Conservation (phyloP, 2,329 filamentous ascomycete species). For the Penicillium sp. region DNA sequence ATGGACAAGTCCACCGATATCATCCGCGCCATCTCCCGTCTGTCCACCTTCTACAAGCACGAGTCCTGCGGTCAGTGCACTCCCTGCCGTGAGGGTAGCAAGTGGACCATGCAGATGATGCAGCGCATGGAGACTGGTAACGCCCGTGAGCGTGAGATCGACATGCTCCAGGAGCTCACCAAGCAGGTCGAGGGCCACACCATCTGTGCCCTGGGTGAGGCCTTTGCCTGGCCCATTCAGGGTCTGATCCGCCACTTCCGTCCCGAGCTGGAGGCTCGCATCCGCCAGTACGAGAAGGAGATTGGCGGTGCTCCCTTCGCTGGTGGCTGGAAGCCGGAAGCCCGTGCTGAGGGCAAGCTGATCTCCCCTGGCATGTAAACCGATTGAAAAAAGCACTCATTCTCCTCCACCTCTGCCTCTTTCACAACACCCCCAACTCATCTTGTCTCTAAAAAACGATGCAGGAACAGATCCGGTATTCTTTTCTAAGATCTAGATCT, state of each 20-base stretch:
- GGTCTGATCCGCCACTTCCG: constrained; percentile 98
- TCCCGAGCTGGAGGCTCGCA: constrained; percentile 90
- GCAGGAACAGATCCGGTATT: constrained; percentile 27
- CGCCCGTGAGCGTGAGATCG: constrained; percentile 89
- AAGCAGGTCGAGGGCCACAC: constrained; percentile 99
- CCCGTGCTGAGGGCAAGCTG: constrained; percentile 78
- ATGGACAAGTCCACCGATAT: constrained; percentile 99
- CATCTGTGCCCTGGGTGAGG: constrained; percentile 96
- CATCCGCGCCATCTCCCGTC: constrained; percentile 87
- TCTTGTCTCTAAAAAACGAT: constrained; percentile 28
- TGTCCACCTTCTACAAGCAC: constrained; percentile 97
- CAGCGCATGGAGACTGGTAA: constrained; percentile 90
- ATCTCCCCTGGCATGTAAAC: constrained; percentile 90
- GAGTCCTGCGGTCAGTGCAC: constrained; percentile 99
- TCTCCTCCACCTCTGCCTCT: constrained; percentile 11
- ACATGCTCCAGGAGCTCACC: constrained; percentile 98
- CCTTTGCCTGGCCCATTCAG: constrained; percentile 98
- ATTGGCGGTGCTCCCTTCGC: constrained; percentile 76
- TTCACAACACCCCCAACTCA: constrained; percentile 15
- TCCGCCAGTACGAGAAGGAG: constrained; percentile 77
- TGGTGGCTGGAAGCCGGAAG: constrained; percentile 83
- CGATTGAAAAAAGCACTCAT: constrained; percentile 3
- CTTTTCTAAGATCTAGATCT: constrained; percentile 28
- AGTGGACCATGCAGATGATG: constrained; percentile 99
- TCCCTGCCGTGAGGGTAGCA: constrained; percentile 97